Conservation (phyloP, 768 basidiomycete genomes). For the Coprinellus micaceus region DNA sequence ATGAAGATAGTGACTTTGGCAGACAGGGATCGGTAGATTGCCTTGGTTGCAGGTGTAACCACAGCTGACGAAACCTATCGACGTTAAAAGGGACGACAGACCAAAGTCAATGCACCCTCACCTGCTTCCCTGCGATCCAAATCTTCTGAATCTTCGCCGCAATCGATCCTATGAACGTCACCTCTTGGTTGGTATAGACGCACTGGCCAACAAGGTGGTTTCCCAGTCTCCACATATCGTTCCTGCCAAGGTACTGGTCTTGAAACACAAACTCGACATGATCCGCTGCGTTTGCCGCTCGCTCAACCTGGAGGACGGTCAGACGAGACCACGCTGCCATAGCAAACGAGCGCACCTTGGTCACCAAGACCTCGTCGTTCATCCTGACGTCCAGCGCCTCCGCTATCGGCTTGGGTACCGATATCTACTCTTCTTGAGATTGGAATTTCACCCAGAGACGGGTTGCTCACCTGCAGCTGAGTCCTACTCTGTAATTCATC, state of each 20-base stretch:
- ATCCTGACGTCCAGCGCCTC: slow-evolving; percentile 70
- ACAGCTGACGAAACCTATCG: slow-evolving; percentile 77
- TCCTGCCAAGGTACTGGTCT: slow-evolving; percentile 92
- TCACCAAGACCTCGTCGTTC: slow-evolving; percentile 65
- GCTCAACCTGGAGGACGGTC: slow-evolving; percentile 55
- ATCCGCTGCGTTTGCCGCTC: slow-evolving; percentile 57
- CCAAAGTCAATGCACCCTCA: slow-evolving; percentile 23
- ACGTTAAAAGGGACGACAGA: neutral
- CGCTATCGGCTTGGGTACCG: slow-evolving; percentile 68
- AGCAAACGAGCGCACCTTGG: slow-evolving; percentile 48
- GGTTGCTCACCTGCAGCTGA: slow-evolving; percentile 55
- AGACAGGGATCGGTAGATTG: slow-evolving; percentile 85
- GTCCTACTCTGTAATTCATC: slow-evolving; percentile 58
- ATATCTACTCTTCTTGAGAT: slow-evolving; percentile 47
- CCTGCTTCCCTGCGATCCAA: slow-evolving; percentile 67
- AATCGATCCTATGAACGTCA: slow-evolving; percentile 79
- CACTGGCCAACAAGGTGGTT: slow-evolving; percentile 78
- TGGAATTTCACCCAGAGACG: neutral
- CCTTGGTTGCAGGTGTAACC: slow-evolving; percentile 78
- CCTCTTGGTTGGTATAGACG: slow-evolving; percentile 78
- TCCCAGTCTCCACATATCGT: slow-evolving; percentile 95
- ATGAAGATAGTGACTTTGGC: slow-evolving; percentile 93
- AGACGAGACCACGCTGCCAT: neutral
- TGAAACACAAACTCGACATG: slow-evolving; percentile 90
- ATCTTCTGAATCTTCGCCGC: slow-evolving; percentile 80